These are phyloP conservation scores for Corylus heterophylla DNA, from an alignment of 306 rosid species.

Conservation along the genomic window DNA sequence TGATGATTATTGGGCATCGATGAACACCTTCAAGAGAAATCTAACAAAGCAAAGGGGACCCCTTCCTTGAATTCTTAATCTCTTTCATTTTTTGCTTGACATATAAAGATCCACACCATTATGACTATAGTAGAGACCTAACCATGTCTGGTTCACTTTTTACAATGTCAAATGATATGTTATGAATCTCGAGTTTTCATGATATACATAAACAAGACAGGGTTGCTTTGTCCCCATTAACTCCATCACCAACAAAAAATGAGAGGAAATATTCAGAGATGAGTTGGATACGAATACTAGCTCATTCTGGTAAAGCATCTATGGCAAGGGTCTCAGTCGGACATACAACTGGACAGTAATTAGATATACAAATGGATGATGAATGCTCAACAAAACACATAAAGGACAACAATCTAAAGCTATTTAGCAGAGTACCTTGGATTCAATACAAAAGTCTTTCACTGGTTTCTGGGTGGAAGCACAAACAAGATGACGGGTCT, in stretches of 20 bases:
- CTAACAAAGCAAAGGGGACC: background rate
- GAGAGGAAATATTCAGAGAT: background rate
- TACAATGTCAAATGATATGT: background rate
- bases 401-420: background rate
- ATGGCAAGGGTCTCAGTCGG: background rate
- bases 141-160: constrained; percentile 10
- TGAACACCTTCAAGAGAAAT: background rate
- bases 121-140: background rate
- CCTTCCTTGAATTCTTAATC: background rate
- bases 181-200: background rate
- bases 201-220: background rate
- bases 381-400: background rate
- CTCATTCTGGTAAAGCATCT: background rate
- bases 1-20: constrained; percentile 10
- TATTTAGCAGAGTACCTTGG: constrained; percentile 1
- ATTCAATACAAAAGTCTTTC: constrained; percentile 1
- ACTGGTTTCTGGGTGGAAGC: constrained; percentile 20
- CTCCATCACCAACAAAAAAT: background rate
- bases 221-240: background rate
- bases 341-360: background rate
- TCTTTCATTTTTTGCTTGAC: constrained; percentile 18
- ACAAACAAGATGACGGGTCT: constrained; percentile 22
- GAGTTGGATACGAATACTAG: background rate
- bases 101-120: constrained; percentile 20
- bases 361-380: background rate